Conservation (phyloP, 2,329 filamentous ascomycete genomes). For the Domatiomyces globalis region DNA sequence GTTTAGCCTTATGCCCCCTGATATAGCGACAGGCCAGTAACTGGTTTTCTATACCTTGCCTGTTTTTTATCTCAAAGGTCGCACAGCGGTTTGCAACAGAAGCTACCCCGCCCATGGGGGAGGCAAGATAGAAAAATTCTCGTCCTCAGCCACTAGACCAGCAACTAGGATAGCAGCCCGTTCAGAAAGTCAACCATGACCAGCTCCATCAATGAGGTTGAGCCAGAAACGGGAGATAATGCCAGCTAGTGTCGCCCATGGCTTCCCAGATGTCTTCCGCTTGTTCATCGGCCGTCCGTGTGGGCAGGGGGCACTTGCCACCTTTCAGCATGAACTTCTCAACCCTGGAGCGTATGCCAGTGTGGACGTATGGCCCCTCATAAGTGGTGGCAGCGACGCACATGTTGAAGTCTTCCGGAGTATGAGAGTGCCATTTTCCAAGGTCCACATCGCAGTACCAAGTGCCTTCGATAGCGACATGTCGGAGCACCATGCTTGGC, state of each 20-base stretch:
- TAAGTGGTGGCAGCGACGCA: conserved; percentile 9
- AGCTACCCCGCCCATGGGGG: too few relatives aligned
- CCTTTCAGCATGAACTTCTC: conserved; percentile 7
- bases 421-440: conserved; percentile 5
- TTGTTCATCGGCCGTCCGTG: conserved; percentile 5
- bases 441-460: conserved; percentile 11
- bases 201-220: not conserved
- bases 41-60: too few relatives aligned
- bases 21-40: too few relatives aligned
- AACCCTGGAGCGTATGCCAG: conserved; percentile 6
- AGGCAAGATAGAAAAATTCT: too few relatives aligned
- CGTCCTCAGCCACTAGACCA: too few relatives aligned
- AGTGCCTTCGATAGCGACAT: conserved; percentile 4
- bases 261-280: conserved; percentile 7
- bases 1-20: too few relatives aligned
- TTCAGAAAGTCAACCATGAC: too few relatives aligned
- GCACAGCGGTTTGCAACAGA: too few relatives aligned
- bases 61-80: too few relatives aligned
- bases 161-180: too few relatives aligned
- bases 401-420: conserved; percentile 4
- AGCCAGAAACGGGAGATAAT: conserved; percentile 5
- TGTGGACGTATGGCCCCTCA: conserved; percentile 10
- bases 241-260: conserved; percentile 11
- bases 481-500: conserved; percentile 1
- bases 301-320: conserved; percentile 8